Conservation (phyloP, 1,284 basidiomycete genomes). For the Inonotus hispidus region DNA sequence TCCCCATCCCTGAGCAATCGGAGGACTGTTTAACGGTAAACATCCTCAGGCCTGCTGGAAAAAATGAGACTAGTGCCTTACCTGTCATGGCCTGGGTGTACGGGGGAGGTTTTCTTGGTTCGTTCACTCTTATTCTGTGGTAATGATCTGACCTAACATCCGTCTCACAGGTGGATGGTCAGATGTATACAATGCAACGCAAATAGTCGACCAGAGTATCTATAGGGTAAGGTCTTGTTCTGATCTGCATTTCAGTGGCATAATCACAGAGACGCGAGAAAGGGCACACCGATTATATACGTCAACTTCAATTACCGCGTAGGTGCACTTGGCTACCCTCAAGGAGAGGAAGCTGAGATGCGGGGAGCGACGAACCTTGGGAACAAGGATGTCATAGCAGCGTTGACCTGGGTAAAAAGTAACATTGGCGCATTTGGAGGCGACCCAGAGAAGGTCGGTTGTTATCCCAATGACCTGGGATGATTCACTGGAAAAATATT, state of each 20-base stretch:
- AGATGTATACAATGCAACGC: slow-evolving; percentile 35
- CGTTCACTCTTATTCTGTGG: neutral
- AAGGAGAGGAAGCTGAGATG: slow-evolving; percentile 39
- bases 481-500: neutral
- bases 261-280: slow-evolving; percentile 7
- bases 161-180: slow-evolving; percentile 28
- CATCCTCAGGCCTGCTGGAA: slow-evolving; percentile 37
- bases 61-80: slow-evolving; percentile 20
- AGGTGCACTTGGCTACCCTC: slow-evolving; percentile 44
- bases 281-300: slow-evolving; percentile 44
- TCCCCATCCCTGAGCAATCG: slow-evolving; percentile 17
- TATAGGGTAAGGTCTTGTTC: slow-evolving; percentile 34
- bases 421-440: slow-evolving; percentile 45
- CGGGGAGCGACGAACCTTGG: slow-evolving; percentile 39
- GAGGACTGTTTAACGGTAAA: slow-evolving; percentile 48
- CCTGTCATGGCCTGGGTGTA: slow-evolving; percentile 36
- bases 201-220: slow-evolving; percentile 41
- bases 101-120: slow-evolving; percentile 24
- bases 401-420: slow-evolving; percentile 42
- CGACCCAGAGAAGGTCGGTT: slow-evolving; percentile 37
- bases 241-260: neutral
- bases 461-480: neutral
- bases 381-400: slow-evolving; percentile 38
- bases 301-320: slow-evolving; percentile 53
- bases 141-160: neutral